Base-by-base conservation (phyloP, 768 basidiomycete genomes). In the Gloeostereum incarnatum region DNA sequence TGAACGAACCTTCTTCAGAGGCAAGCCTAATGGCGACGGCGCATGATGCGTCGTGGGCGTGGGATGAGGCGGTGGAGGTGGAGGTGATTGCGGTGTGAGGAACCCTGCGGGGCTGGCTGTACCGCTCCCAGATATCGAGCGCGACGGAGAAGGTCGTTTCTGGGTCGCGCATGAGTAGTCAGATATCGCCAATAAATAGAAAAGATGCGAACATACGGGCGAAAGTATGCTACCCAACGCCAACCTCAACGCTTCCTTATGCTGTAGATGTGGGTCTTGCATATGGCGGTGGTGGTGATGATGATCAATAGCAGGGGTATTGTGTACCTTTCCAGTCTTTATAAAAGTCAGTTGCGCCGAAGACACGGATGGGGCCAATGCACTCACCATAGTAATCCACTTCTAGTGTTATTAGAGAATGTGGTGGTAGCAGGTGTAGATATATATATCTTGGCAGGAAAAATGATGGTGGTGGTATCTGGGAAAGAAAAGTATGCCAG, bases 221-320 rank as follows among this genome's bases (percentile, higher is more conserved):
- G 69, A 58, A 9, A 81, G 55, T 30, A 81, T 77, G 47, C 73
- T 75, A 16, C 78, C 78, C 36, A 81, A 54, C 0, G 71, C 75
- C 19, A 76, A 65, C 25, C 71, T 62, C 18, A 78, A 57, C 6
- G 71, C 69, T 41, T 73, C 69, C 31, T 63, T 62, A 43, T 71
- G 68, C 38, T 64, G 62, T n/a, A n/a, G n/a, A n/a, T n/a, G n/a
- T n/a, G n/a, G n/a, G n/a, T n/a, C n/a, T n/a, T n/a, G n/a, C n/a
- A n/a, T n/a, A n/a, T n/a, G n/a, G n/a, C n/a, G n/a, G n/a, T n/a
- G n/a, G n/a, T n/a, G n/a, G n/a, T n/a, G n/a, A n/a, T n/a, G n/a
- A n/a, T n/a, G n/a, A n/a, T n/a, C n/a, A n/a, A n/a, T n/a, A n/a
- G n/a, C n/a, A n/a, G n/a, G n/a, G n/a, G n/a, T n/a, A n/a, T n/a